A percentile compares a stretch with the other conserved stretches of the same genome.
Evolutionary conservation across 106 monocot genomes (phyloP).

Genomic region (Dactylorhiza incarnata): DNA sequence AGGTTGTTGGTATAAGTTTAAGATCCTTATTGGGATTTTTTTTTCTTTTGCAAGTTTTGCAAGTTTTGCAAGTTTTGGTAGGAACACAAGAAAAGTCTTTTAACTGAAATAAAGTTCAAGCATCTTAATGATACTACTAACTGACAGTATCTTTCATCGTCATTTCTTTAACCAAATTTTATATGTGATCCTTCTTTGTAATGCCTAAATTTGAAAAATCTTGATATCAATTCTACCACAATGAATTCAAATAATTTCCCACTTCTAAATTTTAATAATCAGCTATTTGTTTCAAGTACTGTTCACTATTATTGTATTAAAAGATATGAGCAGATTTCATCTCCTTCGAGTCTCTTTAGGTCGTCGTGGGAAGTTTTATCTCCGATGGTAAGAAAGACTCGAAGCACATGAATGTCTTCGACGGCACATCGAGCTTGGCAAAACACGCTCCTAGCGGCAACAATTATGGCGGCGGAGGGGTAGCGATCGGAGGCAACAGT

Average conservation of each 20-base stretch:
- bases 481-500: conserved; percentile 27
- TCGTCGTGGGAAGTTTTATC: conserved; percentile 71
- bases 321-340: neutral
- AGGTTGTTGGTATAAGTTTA: too few relatives aligned
- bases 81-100: neutral
- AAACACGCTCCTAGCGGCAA: conserved; percentile 11
- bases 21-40: too few relatives aligned
- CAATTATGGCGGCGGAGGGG: neutral
- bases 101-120: neutral
- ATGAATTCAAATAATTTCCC: neutral
- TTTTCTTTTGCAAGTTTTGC: too few relatives aligned
- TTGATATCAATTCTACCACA: neutral
- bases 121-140: neutral
- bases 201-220: neutral
- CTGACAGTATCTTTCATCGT: too few relatives aligned
- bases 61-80: too few relatives aligned
- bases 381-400: conserved; percentile 48
- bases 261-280: neutral
- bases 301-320: neutral
- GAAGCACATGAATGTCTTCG: conserved; percentile 19
- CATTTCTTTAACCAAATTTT: too few relatives aligned
- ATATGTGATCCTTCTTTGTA: neutral
- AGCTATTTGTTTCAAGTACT: neutral
- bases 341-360: conserved; percentile 24
- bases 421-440: conserved; percentile 6